Evolutionary conservation across 2,329 filamentous ascomycete genomes (phyloP).

Genomic region (Fonsecaea pugnacius): DNA sequence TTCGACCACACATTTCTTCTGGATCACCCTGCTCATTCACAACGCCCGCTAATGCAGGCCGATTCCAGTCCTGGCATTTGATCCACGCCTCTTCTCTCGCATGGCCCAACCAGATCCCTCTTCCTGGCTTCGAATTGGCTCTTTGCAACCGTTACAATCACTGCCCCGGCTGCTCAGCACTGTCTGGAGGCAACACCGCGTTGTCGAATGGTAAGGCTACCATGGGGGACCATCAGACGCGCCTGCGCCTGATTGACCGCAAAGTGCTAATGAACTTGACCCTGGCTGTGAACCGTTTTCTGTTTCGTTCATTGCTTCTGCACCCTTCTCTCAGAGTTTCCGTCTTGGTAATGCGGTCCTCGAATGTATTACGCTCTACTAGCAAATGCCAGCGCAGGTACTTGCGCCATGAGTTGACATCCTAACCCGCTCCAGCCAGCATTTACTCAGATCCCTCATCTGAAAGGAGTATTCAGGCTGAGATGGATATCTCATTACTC

Average conservation of each 20-base stretch:
- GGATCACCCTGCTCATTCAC: conserved; percentile 7
- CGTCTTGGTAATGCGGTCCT: too few species aligned
- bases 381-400: conserved; percentile 3
- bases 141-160: conserved; percentile 26
- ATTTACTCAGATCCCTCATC: neutral
- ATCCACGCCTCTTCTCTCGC: conserved; percentile 7
- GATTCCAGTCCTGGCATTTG: conserved; percentile 13
- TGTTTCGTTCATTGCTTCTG: neutral
- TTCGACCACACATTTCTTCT: conserved; percentile 16
- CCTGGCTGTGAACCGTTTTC: neutral
- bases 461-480: neutral
- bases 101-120: conserved; percentile 18
- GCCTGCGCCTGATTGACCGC: conserved; percentile 1
- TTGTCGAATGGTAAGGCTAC: conserved; percentile 8
- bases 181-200: conserved; percentile 13
- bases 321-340: neutral
- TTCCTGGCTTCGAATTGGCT: conserved; percentile 21
- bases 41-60: conserved; percentile 24
- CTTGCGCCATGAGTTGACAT: conserved; percentile 20
- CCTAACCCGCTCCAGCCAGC: conserved; percentile 2
- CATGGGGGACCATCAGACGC: conserved; percentile 17
- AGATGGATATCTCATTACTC: conserved; percentile 33
- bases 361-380: neutral
- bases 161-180: conserved; percentile 9
- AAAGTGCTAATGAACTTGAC: neutral